These are phyloP conservation scores for Hondaea fermentalgiana DNA, from an alignment of 108 stramenopile species.

Conservation along the genomic window DNA sequence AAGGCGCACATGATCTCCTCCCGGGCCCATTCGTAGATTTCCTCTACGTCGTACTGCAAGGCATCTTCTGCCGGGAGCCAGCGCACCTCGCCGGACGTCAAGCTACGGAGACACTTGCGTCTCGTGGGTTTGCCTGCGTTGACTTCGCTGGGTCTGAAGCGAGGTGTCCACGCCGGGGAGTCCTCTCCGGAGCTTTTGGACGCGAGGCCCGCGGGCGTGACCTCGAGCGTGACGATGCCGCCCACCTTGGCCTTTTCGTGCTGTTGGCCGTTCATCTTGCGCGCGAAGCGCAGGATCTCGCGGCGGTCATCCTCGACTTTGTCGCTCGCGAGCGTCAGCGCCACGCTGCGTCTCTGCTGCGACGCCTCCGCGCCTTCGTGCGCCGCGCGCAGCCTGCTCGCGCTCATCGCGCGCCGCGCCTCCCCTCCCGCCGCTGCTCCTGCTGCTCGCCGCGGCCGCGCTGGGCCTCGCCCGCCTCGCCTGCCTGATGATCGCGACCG, in stretches of 20 bases:
- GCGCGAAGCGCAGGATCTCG: background rate
- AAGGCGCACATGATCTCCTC: constrained; percentile 21
- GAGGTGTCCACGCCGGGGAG: background rate
- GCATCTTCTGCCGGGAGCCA: background rate
- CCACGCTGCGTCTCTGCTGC: background rate
- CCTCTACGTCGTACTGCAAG: background rate
- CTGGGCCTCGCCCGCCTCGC: too few species aligned
- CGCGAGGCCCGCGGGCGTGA: background rate
- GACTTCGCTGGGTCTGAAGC: background rate
- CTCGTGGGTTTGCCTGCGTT: background rate
- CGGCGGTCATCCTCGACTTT: background rate
- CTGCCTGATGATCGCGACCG: too few species aligned
- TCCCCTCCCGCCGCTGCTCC: too few species aligned
- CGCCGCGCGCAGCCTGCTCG: background rate
- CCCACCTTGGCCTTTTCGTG: background rate
- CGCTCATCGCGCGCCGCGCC: too few species aligned
- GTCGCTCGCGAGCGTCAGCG: background rate
- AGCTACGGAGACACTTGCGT: background rate
- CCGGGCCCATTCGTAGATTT: background rate
- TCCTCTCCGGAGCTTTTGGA: background rate
- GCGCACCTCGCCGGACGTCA: constrained; percentile 12
- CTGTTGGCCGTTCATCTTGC: constrained; percentile 2
- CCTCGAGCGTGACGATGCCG: background rate
- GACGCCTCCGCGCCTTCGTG: background rate
- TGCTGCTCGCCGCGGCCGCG: too few species aligned